Conservation (phyloP, 1,139 yeast species). For the Hyphopichia pseudoburtonii region DNA sequence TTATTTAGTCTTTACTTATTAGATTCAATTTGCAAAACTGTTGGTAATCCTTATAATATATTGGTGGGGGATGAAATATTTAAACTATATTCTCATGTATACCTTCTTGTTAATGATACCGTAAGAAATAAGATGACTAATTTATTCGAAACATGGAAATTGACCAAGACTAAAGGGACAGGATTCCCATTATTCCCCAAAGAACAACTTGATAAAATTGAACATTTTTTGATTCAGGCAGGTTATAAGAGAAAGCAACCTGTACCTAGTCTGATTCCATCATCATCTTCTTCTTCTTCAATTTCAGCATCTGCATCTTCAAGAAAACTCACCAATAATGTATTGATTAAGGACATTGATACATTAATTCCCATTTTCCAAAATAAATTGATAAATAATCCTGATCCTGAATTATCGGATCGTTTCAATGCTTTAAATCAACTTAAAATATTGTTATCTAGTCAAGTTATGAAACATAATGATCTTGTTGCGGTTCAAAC, state of each 20-base stretch:
- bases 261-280: too few species aligned
- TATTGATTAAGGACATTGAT: slow-evolving; percentile 46
- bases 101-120: slow-evolving; percentile 73
- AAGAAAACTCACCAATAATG: slow-evolving; percentile 21
- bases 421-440: slow-evolving; percentile 46
- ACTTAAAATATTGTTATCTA: slow-evolving; percentile 37
- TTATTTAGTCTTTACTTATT: slow-evolving; percentile 78
- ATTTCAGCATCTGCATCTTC: background rate
- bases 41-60: slow-evolving; percentile 84
- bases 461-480: slow-evolving; percentile 36
- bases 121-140: slow-evolving; percentile 71
- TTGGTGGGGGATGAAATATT: slow-evolving; percentile 67
- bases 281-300: too few species aligned
- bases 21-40: slow-evolving; percentile 91
- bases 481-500: slow-evolving; percentile 44
- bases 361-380: slow-evolving; percentile 40
- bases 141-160: slow-evolving; percentile 85
- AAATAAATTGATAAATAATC: slow-evolving; percentile 24
- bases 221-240: slow-evolving; percentile 60
- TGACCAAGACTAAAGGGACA: slow-evolving; percentile 51
- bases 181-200: slow-evolving; percentile 71
- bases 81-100: slow-evolving; percentile 72
- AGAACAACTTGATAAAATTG: slow-evolving; percentile 71
- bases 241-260: slow-evolving; percentile 16
- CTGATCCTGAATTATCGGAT: slow-evolving; percentile 36